Conservation (phyloP, 345 rosid genomes). For the Heritiera littoralis region DNA sequence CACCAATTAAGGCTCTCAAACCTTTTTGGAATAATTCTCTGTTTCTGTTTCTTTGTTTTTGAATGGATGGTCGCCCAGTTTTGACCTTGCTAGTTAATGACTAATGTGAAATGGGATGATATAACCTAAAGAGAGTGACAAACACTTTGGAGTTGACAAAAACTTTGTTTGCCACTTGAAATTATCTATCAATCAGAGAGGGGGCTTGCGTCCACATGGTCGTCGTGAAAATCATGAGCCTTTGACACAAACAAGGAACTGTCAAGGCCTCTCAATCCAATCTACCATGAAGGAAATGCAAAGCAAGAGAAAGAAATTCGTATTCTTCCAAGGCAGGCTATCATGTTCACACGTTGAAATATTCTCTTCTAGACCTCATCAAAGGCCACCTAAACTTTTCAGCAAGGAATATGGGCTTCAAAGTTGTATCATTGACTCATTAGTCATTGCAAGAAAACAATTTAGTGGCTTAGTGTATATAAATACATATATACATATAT, state of each 20-base stretch:
- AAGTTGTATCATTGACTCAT: background rate
- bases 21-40: background rate
- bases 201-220: constrained; percentile 21
- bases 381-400: background rate
- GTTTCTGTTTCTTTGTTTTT: background rate
- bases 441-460: background rate
- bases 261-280: background rate
- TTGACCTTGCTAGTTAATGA: constrained; percentile 35
- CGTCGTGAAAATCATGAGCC: constrained; percentile 32
- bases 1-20: constrained; percentile 45
- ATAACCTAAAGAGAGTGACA: constrained; percentile 21
- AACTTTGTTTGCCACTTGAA: constrained; percentile 33
- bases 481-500: no score
- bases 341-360: constrained; percentile 31
- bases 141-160: constrained; percentile 35
- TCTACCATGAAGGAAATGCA: background rate
- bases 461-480: background rate
- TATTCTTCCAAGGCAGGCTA: constrained; percentile 14
- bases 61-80: constrained; percentile 46
- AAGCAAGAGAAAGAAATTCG: background rate
- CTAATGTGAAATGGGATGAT: constrained; percentile 18
- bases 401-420: background rate
- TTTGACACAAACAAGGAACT: constrained; percentile 26
- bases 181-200: constrained; percentile 1
- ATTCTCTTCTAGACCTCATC: constrained; percentile 20